phyloP scores from a whole-genome alignment of 1,284 basidiomycete genomes.

The Xerocomus amazonicus region DNA sequence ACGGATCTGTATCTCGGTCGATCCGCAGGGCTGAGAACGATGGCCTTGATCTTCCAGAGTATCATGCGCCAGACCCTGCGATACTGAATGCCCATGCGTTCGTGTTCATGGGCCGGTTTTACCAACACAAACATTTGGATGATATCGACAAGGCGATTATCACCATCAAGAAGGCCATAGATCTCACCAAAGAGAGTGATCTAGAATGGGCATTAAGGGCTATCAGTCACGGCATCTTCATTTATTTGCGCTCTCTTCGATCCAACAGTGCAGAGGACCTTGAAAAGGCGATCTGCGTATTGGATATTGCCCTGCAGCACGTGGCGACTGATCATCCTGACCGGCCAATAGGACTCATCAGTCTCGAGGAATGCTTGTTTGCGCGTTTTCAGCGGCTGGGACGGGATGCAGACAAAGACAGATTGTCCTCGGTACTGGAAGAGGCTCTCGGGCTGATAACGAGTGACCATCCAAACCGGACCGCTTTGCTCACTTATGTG shows the following conservation, averaged over 20 bases:
- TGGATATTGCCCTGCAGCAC: background rate
- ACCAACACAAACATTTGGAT: background rate
- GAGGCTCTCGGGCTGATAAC: background rate
- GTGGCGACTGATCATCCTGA: background rate
- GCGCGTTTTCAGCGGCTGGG: background rate
- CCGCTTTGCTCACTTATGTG: background rate
- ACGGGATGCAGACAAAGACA: background rate
- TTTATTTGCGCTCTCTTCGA: background rate
- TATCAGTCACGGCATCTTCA: background rate
- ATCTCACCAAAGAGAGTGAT: background rate
- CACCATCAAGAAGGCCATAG: background rate
- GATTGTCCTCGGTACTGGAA: background rate
- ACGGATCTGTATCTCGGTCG: background rate
- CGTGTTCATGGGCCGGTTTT: background rate
- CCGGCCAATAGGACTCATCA: background rate
- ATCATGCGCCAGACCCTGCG: background rate
- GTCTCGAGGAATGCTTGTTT: no score
- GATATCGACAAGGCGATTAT: background rate
- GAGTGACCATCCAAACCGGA: background rate
- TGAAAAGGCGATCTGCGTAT: background rate
- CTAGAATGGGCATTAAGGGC: background rate
- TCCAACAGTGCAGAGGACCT: background rate
- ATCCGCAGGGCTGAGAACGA: no score
- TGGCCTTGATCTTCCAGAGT: background rate
- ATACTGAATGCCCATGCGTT: background rate